These are phyloP conservation scores for Nicotiana benthamiana DNA, from an alignment of 257 asterid genomes.

Conservation along the genomic window DNA sequence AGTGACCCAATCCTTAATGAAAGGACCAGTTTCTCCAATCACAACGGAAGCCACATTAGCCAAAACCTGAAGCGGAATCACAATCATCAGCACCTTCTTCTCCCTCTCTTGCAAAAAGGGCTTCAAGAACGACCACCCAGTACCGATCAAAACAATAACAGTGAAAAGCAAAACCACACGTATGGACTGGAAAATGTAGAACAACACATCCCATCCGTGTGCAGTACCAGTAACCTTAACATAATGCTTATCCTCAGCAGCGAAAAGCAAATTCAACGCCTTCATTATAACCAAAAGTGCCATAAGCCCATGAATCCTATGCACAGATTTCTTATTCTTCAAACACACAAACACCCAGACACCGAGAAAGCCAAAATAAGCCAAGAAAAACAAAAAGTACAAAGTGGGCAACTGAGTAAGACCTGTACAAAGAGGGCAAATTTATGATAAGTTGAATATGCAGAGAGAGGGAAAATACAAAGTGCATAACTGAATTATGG, in stretches of 20 bases:
- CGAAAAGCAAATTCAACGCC: slow-evolving; percentile 74
- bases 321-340: slow-evolving; percentile 56
- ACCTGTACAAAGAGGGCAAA: slow-evolving; percentile 29
- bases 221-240: slow-evolving; percentile 95
- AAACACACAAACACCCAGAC: slow-evolving; percentile 53
- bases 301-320: slow-evolving; percentile 83
- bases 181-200: slow-evolving; percentile 83
- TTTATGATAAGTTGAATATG: background rate
- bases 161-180: slow-evolving; percentile 81
- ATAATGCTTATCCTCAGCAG: slow-evolving; percentile 93
- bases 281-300: slow-evolving; percentile 64
- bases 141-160: slow-evolving; percentile 75
- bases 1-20: slow-evolving; percentile 85
- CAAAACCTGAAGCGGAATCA: slow-evolving; percentile 87
- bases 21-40: slow-evolving; percentile 96
- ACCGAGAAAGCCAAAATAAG: slow-evolving; percentile 53
- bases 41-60: slow-evolving; percentile 87
- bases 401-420: slow-evolving; percentile 75
- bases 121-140: slow-evolving; percentile 92
- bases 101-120: slow-evolving; percentile 90
- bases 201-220: slow-evolving; percentile 97
- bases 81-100: slow-evolving; percentile 95
- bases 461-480: background rate
- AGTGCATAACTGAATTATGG: background rate
- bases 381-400: slow-evolving; percentile 50